Evolutionary conservation across 179 eudicot genomes (phyloP), one percentile per base, ranked within the genome.

Genomic region (Carnegiea gigantea): DNA sequence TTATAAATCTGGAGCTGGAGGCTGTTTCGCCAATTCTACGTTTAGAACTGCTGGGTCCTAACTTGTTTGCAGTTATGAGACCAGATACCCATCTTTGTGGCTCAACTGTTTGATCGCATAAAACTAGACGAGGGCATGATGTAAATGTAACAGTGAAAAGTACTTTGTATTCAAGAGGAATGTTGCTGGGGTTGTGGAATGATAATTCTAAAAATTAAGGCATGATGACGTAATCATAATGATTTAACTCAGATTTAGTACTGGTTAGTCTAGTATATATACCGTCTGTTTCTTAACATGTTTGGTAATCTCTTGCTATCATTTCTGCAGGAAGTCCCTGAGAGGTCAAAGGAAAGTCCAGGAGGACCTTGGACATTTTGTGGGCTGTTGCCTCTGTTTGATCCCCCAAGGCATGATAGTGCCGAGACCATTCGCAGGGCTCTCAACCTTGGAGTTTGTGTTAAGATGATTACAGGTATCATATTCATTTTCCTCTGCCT

Each of bases 391-490:
- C 92, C 97, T 43, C 89, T 93, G 80, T 93, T 92, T 81, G 97
- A 93, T 88, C 97, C 95, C 48, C 95, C 97, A 53, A 89, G 95
- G 72, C 95, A 90, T 82, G 95, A 93, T 78, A 93, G 97, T 82
- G 94, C 97, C 44, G 97, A 92, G 85, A 91, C 97, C 67, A 92
- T 92, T 33, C 90, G 89, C 77, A 85, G 91, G 86, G 92, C 93
- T 46, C 95, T 92, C 70, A 83, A 93, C 70, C 93, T 93, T 75
- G 97, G 97, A 48, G 97, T 93, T 75, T 83, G 86, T 87, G 95
- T 93, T 26, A 93, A 93, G 86, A 93, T 93, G 95, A 92, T 92
- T 81, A 92, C 95, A 70, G 95, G 95, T 90, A 83, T 40, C 83
- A 23, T 40, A 40, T 1, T 23, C 65, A 12, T 51, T 62, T 76